phyloP scores from a whole-genome alignment of 2,329 filamentous ascomycete species.

The Sarocladiaceae sp. region DNA sequence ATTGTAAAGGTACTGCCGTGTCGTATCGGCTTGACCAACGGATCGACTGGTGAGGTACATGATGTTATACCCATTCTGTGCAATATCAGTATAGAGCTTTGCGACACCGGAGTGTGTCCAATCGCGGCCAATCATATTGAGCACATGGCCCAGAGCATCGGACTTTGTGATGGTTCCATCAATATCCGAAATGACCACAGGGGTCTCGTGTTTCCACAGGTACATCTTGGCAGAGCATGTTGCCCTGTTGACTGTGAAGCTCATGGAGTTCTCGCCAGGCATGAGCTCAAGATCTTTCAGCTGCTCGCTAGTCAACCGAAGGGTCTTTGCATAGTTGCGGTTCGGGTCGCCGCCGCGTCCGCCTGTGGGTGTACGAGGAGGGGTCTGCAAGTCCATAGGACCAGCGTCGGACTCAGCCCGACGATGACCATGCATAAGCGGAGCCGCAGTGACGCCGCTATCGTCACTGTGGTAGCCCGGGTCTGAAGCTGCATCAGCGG shows the following conservation, averaged over 20 bases:
- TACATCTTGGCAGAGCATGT: slow-evolving; percentile 93
- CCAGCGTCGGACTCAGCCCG: slow-evolving; percentile 65
- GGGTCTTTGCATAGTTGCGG: slow-evolving; percentile 92
- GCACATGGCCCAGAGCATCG: slow-evolving; percentile 86
- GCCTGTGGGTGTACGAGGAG: slow-evolving; percentile 66
- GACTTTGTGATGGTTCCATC: slow-evolving; percentile 99
- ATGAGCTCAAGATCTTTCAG: slow-evolving; percentile 80
- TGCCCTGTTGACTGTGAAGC: slow-evolving; percentile 92
- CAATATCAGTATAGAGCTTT: slow-evolving; percentile 95
- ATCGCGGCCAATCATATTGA: slow-evolving; percentile 95
- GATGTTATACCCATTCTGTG: slow-evolving; percentile 95
- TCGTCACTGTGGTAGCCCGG: slow-evolving; percentile 95
- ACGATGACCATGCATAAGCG: slow-evolving; percentile 45
- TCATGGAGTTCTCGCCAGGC: slow-evolving; percentile 86
- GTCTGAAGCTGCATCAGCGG: slow-evolving; percentile 82
- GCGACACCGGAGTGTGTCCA: slow-evolving; percentile 98
- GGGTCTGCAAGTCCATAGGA: slow-evolving; percentile 52
- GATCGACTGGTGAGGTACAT: slow-evolving; percentile 95
- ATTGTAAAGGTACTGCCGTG: slow-evolving; percentile 82
- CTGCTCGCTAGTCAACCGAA: slow-evolving; percentile 92
- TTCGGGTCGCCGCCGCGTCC: slow-evolving; percentile 65
- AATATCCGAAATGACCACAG: slow-evolving; percentile 97
- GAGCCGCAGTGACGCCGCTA: slow-evolving; percentile 50
- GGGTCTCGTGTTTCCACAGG: slow-evolving; percentile 85
- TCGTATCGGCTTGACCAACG: slow-evolving; percentile 89